Percentiles rank a stretch among this genome's conserved stretches.
phyloP scores from a whole-genome alignment of 78 protist species.

The Acrasis kona region DNA sequence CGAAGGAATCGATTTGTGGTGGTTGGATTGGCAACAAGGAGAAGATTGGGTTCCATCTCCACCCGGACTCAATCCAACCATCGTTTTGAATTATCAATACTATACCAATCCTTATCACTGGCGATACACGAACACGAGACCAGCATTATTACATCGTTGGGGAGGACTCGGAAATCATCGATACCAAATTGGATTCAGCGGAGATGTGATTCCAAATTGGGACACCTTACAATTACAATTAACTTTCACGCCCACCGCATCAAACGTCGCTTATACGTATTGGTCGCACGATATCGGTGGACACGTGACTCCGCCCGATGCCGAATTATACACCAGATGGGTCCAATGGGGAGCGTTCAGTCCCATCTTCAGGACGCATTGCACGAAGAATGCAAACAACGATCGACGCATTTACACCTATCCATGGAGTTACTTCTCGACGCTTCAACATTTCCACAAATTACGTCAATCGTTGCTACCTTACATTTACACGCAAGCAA shows the following conservation, averaged over 20 bases:
- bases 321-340: conserved; percentile 46
- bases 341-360: conserved; percentile 34
- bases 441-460: conserved; percentile 2
- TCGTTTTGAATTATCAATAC: too few relatives aligned
- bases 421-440: not conserved
- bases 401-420: too few relatives aligned
- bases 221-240: conserved; percentile 31
- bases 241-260: conserved; percentile 32
- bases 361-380: too few relatives aligned
- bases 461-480: conserved; percentile 28
- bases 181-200: conserved; percentile 43
- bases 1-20: conserved; percentile 38
- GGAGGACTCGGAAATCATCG: conserved; percentile 22
- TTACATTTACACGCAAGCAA: conserved; percentile 38
- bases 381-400: too few relatives aligned
- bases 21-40: conserved; percentile 47
- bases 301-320: conserved; percentile 18
- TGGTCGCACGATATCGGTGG: conserved; percentile 46
- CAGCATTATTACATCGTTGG: conserved; percentile 24
- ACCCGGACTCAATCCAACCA: too few relatives aligned
- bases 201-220: conserved; percentile 48
- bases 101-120: not conserved
- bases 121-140: not conserved
- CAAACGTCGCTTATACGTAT: conserved; percentile 38
- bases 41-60: too few relatives aligned